Conservation (phyloP, 805 yeast genomes). For the Kurtzmaniella fragi region DNA sequence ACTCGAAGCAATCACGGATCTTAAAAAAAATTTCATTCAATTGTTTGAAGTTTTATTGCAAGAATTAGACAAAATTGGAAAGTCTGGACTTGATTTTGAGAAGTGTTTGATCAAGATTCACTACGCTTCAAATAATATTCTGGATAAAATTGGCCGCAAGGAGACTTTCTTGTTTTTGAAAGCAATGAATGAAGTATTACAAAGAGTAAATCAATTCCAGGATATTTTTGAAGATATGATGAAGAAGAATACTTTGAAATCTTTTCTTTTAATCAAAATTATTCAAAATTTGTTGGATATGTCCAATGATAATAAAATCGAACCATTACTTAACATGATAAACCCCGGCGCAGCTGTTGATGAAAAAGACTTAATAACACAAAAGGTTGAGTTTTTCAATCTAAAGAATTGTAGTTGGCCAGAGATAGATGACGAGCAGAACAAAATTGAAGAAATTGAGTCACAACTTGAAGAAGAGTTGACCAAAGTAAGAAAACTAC, state of each 20-base stretch:
- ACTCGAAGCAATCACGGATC: slow-evolving; percentile 45
- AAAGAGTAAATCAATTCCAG: slow-evolving; percentile 24
- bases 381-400: slow-evolving; percentile 41
- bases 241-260: slow-evolving; percentile 18
- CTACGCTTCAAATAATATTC: slow-evolving; percentile 25
- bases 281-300: slow-evolving; percentile 33
- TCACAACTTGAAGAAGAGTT: slow-evolving; percentile 49
- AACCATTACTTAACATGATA: slow-evolving; percentile 43
- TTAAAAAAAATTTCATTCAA: slow-evolving; percentile 24
- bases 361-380: slow-evolving; percentile 36
- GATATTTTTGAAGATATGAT: slow-evolving; percentile 32
- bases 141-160: slow-evolving; percentile 24
- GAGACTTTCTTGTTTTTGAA: slow-evolving; percentile 28
- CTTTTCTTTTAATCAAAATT: slow-evolving; percentile 29
- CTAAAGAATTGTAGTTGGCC: slow-evolving; percentile 28
- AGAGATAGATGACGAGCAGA: slow-evolving; percentile 29
- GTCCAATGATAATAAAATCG: slow-evolving; percentile 24
- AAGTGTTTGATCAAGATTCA: slow-evolving; percentile 32
- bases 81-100: slow-evolving; percentile 27
- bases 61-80: slow-evolving; percentile 20
- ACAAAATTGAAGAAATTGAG: slow-evolving; percentile 41
- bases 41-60: slow-evolving; percentile 27
- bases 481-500: slow-evolving; percentile 31
- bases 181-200: slow-evolving; percentile 22
- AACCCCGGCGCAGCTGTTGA: slow-evolving; percentile 49